Evolutionary conservation across 495 filamentous ascomycete genomes (phyloP).

Genomic region (Thermothielavioides terrestris): DNA sequence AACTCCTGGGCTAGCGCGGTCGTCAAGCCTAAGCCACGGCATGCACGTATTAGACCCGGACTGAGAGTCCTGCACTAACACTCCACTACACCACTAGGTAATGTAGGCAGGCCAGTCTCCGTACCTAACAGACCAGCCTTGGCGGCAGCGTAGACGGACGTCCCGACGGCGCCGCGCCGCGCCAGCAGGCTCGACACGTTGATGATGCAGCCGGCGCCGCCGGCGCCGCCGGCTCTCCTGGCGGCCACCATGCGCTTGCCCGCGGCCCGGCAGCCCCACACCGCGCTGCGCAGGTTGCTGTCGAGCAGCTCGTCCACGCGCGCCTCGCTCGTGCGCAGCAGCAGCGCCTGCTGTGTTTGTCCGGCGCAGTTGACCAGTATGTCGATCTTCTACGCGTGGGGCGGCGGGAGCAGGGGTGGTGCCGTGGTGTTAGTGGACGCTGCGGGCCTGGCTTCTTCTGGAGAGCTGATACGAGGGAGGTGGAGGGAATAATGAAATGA

Average conservation of each 20-base stretch:
- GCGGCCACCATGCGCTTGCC: constrained; percentile 41
- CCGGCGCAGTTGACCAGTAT: constrained; percentile 74
- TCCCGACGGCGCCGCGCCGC: constrained; percentile 51
- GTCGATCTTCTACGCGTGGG: constrained; percentile 37
- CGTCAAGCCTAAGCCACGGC: constrained; percentile 47
- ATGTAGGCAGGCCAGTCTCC: background rate
- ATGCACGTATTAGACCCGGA: no score
- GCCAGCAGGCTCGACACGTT: constrained; percentile 71
- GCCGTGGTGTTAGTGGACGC: no score
- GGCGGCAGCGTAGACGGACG: constrained; percentile 65
- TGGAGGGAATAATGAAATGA: no score
- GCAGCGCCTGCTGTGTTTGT: constrained; percentile 49
- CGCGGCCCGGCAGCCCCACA: constrained; percentile 52
- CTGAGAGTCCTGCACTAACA: no score
- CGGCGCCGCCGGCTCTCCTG: background rate
- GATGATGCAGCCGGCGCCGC: constrained; percentile 51
- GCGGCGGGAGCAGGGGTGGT: no score
- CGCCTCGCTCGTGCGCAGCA: constrained; percentile 36
- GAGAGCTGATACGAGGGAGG: no score
- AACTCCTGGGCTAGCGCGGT: constrained; percentile 59
- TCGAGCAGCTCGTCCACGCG: constrained; percentile 45
- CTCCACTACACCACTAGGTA: no score
- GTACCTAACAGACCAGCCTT: constrained; percentile 70
- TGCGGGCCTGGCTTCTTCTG: no score
- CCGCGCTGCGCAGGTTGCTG: constrained; percentile 67